Percentiles rank a stretch among this genome's conserved stretches.
These are phyloP conservation scores for Phytophthora tubulina DNA, from an alignment of 352 stramenopile genomes.

Conservation along the genomic window DNA sequence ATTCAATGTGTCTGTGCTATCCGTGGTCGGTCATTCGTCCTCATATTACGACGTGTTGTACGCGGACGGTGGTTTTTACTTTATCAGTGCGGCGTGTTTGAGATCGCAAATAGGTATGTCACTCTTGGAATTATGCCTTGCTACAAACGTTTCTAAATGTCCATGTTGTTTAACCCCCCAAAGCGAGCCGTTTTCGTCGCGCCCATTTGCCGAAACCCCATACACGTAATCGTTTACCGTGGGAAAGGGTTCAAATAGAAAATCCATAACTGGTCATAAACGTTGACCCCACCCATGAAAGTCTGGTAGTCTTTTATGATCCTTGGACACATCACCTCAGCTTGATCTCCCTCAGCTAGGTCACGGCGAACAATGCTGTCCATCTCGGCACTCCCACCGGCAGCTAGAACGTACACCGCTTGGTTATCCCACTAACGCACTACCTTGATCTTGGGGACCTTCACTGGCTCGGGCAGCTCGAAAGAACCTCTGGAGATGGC, in stretches of 20 bases:
- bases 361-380: neutral
- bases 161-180: too few relatives aligned
- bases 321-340: neutral
- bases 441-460: neutral
- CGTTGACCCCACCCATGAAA: neutral
- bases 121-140: too few relatives aligned
- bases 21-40: too few relatives aligned
- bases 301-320: neutral
- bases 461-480: neutral
- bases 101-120: too few relatives aligned
- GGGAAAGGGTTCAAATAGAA: neutral
- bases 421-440: neutral
- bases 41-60: too few relatives aligned
- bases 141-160: too few relatives aligned
- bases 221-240: neutral
- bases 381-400: neutral
- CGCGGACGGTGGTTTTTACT: too few relatives aligned
- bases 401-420: neutral
- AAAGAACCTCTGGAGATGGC: too few relatives aligned
- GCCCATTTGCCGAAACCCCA: conserved; percentile 8
- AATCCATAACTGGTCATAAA: neutral
- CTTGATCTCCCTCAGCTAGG: neutral
- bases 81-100: too few relatives aligned
- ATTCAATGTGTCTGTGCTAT: too few relatives aligned
- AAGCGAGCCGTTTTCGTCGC: neutral